A percentile compares a stretch with the other conserved stretches of the same genome.
These are phyloP conservation scores for Xylariaceae sp. DNA, from an alignment of 2,329 filamentous ascomycete species.

Conservation along the genomic window DNA sequence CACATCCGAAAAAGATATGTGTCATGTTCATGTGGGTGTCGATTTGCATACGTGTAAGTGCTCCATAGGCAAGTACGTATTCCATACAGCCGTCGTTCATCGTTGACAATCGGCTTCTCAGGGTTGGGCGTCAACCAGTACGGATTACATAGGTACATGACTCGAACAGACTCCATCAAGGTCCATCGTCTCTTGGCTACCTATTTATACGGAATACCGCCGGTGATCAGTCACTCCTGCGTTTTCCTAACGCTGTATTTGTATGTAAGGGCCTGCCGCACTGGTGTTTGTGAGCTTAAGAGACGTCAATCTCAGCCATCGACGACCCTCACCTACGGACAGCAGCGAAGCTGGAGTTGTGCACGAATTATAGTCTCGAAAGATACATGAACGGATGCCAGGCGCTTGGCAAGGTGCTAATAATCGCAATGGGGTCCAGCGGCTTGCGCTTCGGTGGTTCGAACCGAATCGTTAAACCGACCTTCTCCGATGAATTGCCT, in stretches of 20 bases:
- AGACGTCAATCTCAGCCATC: neutral
- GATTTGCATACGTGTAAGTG: too few species aligned
- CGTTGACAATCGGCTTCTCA: neutral
- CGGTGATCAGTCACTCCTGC: neutral
- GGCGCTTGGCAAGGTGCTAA: neutral
- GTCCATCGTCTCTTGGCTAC: neutral
- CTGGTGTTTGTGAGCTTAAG: neutral
- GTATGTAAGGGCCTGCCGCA: neutral
- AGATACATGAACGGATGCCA: neutral
- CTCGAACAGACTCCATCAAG: neutral
- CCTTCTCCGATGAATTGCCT: constrained; percentile 25
- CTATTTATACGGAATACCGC: neutral
- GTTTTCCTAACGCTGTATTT: neutral
- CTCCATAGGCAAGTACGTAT: neutral
- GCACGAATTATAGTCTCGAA: neutral
- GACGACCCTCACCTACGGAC: neutral
- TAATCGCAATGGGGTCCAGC: neutral
- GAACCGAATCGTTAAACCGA: too few species aligned
- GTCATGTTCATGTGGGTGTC: too few species aligned
- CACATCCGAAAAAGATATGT: too few species aligned
- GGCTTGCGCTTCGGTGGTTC: neutral
- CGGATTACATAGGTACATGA: neutral
- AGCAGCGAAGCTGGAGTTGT: neutral
- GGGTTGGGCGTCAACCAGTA: neutral
- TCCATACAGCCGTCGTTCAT: neutral